phyloP scores from a whole-genome alignment of 2,329 filamentous ascomycete species.

The Neofusicoccum ribis region DNA sequence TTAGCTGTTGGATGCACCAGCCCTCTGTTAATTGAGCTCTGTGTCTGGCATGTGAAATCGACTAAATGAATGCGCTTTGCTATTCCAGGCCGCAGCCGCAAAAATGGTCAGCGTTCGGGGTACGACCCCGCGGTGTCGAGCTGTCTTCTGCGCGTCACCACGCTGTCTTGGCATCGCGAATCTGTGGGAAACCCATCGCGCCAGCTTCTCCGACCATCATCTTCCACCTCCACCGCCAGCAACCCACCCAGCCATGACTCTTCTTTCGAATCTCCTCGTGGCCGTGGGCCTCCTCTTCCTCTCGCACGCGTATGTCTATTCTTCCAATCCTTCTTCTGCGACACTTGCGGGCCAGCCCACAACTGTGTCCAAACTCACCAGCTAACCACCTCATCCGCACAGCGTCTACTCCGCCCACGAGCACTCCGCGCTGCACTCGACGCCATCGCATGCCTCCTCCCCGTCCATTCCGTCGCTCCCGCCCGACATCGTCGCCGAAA shows the following conservation, averaged over 20 bases:
- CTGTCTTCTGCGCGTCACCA: conserved; percentile 12
- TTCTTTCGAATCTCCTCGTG: conserved; percentile 70
- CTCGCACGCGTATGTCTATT: conserved; percentile 70
- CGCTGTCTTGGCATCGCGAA: conserved; percentile 11
- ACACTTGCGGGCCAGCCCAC: not conserved
- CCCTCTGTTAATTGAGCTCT: not conserved
- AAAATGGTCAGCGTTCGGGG: not conserved
- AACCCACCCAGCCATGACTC: conserved; percentile 57
- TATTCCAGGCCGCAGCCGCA: not conserved
- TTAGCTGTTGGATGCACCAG: too few relatives aligned
- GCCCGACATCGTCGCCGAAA: conserved; percentile 84
- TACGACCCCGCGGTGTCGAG: not conserved
- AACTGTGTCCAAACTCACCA: not conserved
- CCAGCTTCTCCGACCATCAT: not conserved
- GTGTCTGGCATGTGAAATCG: not conserved
- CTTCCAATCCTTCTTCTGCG: not conserved
- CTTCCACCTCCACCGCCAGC: not conserved
- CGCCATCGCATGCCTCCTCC: conserved; percentile 35
- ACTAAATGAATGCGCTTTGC: not conserved
- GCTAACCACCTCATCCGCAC: conserved; percentile 19
- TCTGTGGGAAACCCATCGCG: not conserved
- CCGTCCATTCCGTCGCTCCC: conserved; percentile 57
- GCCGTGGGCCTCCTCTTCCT: conserved; percentile 75
- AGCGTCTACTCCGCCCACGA: conserved; percentile 98
- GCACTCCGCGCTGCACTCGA: conserved; percentile 70